Percentiles rank a stretch among this genome's conserved stretches.
Evolutionary conservation across 2,329 filamentous ascomycete genomes (phyloP).

Genomic region (Epichloe elymi): DNA sequence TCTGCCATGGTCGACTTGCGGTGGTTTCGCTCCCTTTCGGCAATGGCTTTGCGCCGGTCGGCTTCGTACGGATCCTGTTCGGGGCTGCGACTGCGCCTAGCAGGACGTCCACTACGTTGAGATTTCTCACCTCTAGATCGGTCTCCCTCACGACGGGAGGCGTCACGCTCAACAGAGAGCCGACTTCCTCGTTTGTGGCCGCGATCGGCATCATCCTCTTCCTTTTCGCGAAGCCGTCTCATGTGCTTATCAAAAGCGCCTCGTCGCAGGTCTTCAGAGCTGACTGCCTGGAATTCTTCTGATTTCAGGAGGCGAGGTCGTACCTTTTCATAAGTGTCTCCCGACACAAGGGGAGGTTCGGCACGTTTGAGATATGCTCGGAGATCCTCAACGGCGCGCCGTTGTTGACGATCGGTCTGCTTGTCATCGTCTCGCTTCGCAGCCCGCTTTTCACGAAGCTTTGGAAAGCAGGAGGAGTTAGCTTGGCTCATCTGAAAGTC

Average conservation of each 20-base stretch:
- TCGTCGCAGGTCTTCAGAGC: conserved; percentile 69
- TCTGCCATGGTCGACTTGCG: conserved; percentile 64
- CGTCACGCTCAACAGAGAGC: conserved; percentile 35
- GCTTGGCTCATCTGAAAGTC: neutral
- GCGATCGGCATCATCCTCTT: conserved; percentile 70
- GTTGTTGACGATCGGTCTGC: conserved; percentile 72
- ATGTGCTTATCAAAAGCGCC: conserved; percentile 86
- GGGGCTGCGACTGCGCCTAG: conserved; percentile 69
- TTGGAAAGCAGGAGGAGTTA: neutral
- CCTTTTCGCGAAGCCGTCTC: conserved; percentile 79
- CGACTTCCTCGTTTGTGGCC: conserved; percentile 46
- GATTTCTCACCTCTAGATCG: conserved; percentile 47
- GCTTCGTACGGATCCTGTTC: conserved; percentile 91
- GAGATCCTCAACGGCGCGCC: conserved; percentile 70
- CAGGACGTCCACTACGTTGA: conserved; percentile 44
- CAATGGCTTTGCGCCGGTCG: conserved; percentile 83
- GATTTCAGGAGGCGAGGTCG: conserved; percentile 64
- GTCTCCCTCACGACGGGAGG: conserved; percentile 50
- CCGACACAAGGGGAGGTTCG: conserved; percentile 64
- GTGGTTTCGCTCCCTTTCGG: conserved; percentile 87
- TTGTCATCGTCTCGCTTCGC: conserved; percentile 77
- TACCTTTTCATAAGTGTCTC: conserved; percentile 83
- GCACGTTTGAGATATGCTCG: conserved; percentile 80
- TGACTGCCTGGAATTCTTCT: conserved; percentile 72
- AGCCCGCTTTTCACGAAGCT: conserved; percentile 75